phyloP scores from a whole-genome alignment of 2,329 filamentous ascomycete species.

The Neonectria coccinea region DNA sequence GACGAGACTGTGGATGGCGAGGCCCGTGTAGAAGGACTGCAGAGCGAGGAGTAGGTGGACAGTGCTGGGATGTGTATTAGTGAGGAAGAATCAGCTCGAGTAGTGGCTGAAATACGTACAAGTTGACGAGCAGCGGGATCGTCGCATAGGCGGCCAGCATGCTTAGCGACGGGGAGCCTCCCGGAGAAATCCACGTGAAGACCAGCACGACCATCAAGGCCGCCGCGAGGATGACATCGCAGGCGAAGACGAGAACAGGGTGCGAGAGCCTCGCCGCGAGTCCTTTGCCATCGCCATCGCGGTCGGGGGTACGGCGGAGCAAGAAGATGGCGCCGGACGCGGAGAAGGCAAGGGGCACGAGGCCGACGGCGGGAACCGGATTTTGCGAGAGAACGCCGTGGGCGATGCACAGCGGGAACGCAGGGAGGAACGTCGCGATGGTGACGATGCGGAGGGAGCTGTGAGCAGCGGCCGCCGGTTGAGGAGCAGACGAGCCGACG shows the following conservation, averaged over 20 bases:
- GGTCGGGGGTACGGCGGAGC: slow-evolving; percentile 30
- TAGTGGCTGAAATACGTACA: slow-evolving; percentile 46
- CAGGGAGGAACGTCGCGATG: slow-evolving; percentile 53
- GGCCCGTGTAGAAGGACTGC: slow-evolving; percentile 54
- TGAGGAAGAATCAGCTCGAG: not conserved
- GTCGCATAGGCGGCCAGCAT: slow-evolving; percentile 59
- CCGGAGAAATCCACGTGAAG: slow-evolving; percentile 53
- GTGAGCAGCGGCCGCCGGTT: slow-evolving; percentile 31
- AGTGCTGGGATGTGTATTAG: slow-evolving; percentile 44
- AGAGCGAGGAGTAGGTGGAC: slow-evolving; percentile 54
- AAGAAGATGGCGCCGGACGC: slow-evolving; percentile 44
- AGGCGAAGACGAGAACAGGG: slow-evolving; percentile 54
- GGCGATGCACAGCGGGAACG: slow-evolving; percentile 54
- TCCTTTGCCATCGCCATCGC: slow-evolving; percentile 10
- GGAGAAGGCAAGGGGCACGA: slow-evolving; percentile 55
- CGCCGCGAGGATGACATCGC: slow-evolving; percentile 52
- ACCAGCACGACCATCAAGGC: slow-evolving; percentile 55
- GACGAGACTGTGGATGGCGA: slow-evolving; percentile 53
- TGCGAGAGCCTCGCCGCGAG: slow-evolving; percentile 26
- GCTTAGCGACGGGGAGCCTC: slow-evolving; percentile 46
- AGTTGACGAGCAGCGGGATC: slow-evolving; percentile 55
- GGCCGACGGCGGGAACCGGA: slow-evolving; percentile 53
- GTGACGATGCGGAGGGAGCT: slow-evolving; percentile 50
- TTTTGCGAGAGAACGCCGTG: slow-evolving; percentile 52
- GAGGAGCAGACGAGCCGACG: slow-evolving; percentile 28